Evolutionary conservation across 163 green algal species (phyloP), one percentile per base, ranked within the genome.

Genomic region (Chlamydomonas reinhardtii): DNA sequence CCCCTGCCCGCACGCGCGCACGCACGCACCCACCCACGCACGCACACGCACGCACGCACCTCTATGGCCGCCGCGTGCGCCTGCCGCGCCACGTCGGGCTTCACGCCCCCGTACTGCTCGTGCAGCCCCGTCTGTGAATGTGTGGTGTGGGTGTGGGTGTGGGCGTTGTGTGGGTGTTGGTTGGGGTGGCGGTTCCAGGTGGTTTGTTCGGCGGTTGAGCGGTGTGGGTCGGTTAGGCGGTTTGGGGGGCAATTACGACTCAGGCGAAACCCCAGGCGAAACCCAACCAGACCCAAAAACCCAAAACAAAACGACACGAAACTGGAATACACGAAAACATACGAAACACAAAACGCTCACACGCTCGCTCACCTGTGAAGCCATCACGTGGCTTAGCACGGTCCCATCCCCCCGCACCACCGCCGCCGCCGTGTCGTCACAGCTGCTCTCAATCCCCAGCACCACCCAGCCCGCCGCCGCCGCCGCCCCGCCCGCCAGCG

Each of bases 391-490:
- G 2, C 74, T 88, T 69, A 98, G 86, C 25, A 98, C 78, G 4
- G 76, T 88, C 5, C 95, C 95, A 31, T 88, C 83, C 1, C 86
- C 79, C n/a, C 71, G 84, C 25, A 98, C 90, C 19, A 97, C 90
- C 11, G 94, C 95, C n/a, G 95, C 94, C 22, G 93, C 95, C 0
- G 95, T 98, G 92, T 97, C 95, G 82, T 97, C 95, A 74, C 95
- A 97, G 92, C 93, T 97, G 89, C 92, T 97, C 81, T 98, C 95
- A 61, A 98, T 97, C 65, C 94, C 95, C 74, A 98, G 91, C 19
- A 98, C 90, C 39, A 97, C 39, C 72, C 84, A 87, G 27, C 86
- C 9, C 20, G 54, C 56, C 14, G 65, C 29, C 22, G 86, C 81
- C 14, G 65, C 71, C 8, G 9, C 20, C 12, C 52, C 68, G 29